A percentile compares a stretch with the other conserved stretches of the same genome.
These are phyloP conservation scores for Mycena filopes DNA, from an alignment of 768 basidiomycete genomes.

Conservation along the genomic window DNA sequence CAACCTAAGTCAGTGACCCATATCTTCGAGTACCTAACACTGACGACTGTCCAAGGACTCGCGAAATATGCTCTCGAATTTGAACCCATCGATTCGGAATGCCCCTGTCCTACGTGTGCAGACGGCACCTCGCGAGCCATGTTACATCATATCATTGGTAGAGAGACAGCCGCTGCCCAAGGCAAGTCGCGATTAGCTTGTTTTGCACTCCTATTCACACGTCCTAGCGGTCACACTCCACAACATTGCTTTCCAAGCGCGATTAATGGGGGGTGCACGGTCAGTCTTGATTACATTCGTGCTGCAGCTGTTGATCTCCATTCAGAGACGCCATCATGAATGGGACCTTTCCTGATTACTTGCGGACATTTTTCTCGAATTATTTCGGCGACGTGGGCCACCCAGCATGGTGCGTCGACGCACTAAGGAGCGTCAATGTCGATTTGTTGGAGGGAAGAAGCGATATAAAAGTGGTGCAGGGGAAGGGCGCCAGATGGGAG, in stretches of 20 bases:
- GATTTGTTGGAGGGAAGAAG: conserved; percentile 73
- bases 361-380: conserved; percentile 76
- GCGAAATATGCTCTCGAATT: conserved; percentile 78
- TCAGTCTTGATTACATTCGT: not conserved
- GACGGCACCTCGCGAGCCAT: conserved; percentile 75
- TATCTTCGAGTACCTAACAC: not conserved
- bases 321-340: conserved; percentile 73
- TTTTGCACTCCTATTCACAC: conserved; percentile 16
- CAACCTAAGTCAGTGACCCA: conserved; percentile 72
- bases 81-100: conserved; percentile 75
- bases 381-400: conserved; percentile 86
- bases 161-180: conserved; percentile 89
- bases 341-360: conserved; percentile 82
- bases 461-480: conserved; percentile 61
- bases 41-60: conserved; percentile 55
- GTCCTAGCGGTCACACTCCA: conserved; percentile 79
- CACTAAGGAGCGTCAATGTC: conserved; percentile 83
- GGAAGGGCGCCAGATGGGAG: conserved; percentile 84
- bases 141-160: conserved; percentile 78
- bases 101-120: conserved; percentile 89
- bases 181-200: conserved; percentile 54
- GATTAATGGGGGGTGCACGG: conserved; percentile 86
- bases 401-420: conserved; percentile 91
- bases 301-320: not conserved
- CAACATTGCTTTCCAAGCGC: conserved; percentile 88